A percentile compares a stretch with the other conserved stretches of the same genome.
Evolutionary conservation across 2,329 filamentous ascomycete species (phyloP).

Genomic region (Stagonosporopsis cucurbitacearum): DNA sequence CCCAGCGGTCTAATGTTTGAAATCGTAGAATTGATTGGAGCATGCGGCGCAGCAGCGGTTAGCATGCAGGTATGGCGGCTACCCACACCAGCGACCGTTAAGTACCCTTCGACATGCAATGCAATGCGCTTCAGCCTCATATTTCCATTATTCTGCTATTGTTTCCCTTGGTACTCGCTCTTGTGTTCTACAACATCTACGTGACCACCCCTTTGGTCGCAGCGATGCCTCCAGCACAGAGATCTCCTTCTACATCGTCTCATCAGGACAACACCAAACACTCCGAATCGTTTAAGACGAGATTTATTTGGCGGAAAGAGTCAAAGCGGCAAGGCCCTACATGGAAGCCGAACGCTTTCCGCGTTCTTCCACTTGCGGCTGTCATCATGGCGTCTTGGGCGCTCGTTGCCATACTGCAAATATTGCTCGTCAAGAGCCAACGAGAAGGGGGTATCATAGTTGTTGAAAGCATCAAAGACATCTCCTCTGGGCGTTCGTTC

Average conservation of each 20-base stretch:
- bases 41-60: slow-evolving; percentile 17
- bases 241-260: too few species aligned
- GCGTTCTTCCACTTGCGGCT: too few species aligned
- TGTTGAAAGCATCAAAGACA: slow-evolving; percentile 40
- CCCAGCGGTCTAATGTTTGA: slow-evolving; percentile 5
- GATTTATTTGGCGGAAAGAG: too few species aligned
- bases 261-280: too few species aligned
- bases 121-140: slow-evolving; percentile 2
- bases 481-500: slow-evolving; percentile 55
- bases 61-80: slow-evolving; percentile 13
- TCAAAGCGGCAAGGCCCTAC: too few species aligned
- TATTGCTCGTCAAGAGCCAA: slow-evolving; percentile 52
- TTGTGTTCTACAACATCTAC: too few species aligned
- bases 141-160: too few species aligned
- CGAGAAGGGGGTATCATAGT: slow-evolving; percentile 54
- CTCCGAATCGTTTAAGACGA: too few species aligned
- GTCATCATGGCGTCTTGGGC: slow-evolving; percentile 21
- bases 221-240: too few species aligned
- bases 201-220: too few species aligned
- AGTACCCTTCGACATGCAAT: slow-evolving; percentile 11
- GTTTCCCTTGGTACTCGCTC: too few species aligned
- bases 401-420: slow-evolving; percentile 56
- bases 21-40: slow-evolving; percentile 13
- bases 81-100: slow-evolving; percentile 6
- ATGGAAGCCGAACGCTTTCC: too few species aligned